Evolutionary conservation across 495 filamentous ascomycete species (phyloP).

Genomic region (Rusavskia elegans): DNA sequence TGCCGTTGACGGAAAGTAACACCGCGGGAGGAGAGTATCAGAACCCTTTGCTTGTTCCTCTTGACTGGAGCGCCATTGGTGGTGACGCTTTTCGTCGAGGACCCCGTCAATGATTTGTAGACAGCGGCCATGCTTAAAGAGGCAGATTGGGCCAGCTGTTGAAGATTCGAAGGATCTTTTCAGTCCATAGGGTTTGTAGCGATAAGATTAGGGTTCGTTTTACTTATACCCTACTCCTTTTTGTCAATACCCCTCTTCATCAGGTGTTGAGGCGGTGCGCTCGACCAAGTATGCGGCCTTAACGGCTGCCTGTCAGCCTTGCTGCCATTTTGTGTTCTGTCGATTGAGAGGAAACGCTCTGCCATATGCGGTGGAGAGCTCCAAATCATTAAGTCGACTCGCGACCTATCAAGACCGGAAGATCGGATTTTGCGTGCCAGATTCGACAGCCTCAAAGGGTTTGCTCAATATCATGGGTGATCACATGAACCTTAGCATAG

Average conservation of each 20-base stretch:
- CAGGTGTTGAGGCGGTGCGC: background rate
- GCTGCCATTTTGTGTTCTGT: background rate
- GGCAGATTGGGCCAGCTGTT: background rate
- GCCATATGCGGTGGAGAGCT: too few relatives aligned
- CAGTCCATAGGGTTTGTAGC: too few relatives aligned
- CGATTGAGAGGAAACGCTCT: background rate
- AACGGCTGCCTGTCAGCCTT: background rate
- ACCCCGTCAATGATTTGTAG: slow-evolving; percentile 78
- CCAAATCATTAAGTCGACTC: too few relatives aligned
- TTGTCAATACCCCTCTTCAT: background rate
- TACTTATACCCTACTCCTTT: background rate
- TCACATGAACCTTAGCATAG: background rate
- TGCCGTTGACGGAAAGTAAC: slow-evolving; percentile 91
- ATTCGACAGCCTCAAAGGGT: background rate
- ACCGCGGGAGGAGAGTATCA: slow-evolving; percentile 79
- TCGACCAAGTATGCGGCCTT: too few relatives aligned
- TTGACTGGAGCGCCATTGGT: slow-evolving; percentile 21
- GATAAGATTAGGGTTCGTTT: background rate
- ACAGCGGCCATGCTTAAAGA: slow-evolving; percentile 61
- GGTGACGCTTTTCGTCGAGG: slow-evolving; percentile 3
- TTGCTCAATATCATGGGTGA: background rate
- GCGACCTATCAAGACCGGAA: too few relatives aligned
- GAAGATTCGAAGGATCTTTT: too few relatives aligned
- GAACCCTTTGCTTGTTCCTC: slow-evolving; percentile 62
- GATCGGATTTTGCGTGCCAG: too few relatives aligned